Evolutionary conservation across 257 asterid species (phyloP), one percentile per base, ranked within the genome.

Genomic region (Solanum chiquidenum): DNA sequence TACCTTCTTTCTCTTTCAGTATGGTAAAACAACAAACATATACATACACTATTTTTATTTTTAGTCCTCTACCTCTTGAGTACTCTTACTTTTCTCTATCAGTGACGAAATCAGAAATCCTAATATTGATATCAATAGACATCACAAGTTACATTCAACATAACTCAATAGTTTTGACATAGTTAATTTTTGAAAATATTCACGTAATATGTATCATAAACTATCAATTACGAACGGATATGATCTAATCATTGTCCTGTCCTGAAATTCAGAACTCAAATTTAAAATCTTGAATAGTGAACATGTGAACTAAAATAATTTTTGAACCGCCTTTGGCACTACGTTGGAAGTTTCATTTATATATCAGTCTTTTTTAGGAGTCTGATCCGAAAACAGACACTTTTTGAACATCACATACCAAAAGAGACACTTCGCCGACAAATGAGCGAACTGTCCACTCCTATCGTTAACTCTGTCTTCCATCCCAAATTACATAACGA

Each of bases 1-100:
- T 94, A 77, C 35, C 44, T 92, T 93, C 93, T 94, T 89, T 87
- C 93, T 94, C 91, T 91, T 92, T 94, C 92, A 92, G 94, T 91
- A 91, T 89, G 62, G 62, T 52, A 52, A 52, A 90, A 90, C 94
- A 93, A 93, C 95, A 92, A 91, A 91, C 93, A 92, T 89, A 90
- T 92, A 89, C 91, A 85, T 94, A 90, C 25, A 77, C 31, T 42
- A 6, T n/a, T 40, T 76, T 76, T n/a, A 38, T 40, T 34, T 73
- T 37, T 3, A 35, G 10, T 9, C 9, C 9, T 92, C 85, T 86
- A 92, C 90, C 93, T 90, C 89, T 89, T 55, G 94, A 94, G 91
- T 83, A 33, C 83, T 91, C 93, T 90, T 77, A 90, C 77, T 87
- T 89, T 90, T 10, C 49, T 21, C 23, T 16, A 16, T 0, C 4